A percentile compares a stretch with the other conserved stretches of the same genome.
These are phyloP conservation scores for Sphaerostilbella broomeana DNA, from an alignment of 2,329 filamentous ascomycete genomes.

Conservation along the genomic window DNA sequence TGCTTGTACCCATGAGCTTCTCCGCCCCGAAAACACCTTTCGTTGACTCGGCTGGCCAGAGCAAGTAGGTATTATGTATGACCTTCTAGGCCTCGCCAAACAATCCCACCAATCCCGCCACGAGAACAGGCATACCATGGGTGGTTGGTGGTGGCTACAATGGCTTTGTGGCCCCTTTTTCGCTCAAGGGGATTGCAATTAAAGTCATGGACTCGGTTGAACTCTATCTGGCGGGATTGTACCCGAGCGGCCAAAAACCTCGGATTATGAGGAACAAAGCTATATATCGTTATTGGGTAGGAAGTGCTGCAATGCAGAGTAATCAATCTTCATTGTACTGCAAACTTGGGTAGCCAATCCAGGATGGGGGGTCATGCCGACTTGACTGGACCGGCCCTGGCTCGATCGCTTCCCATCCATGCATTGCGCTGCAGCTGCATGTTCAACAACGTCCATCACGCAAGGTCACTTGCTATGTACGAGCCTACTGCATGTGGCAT, in stretches of 20 bases:
- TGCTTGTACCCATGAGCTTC: conserved; percentile 3
- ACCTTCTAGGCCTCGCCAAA: conserved; percentile 1
- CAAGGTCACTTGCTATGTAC: no score
- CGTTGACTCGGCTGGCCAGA: conserved; percentile 5
- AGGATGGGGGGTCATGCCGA: not conserved
- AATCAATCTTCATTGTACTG: not conserved
- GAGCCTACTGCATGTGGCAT: conserved; percentile 1
- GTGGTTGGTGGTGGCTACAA: not conserved
- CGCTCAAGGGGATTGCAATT: no score
- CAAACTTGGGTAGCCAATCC: not conserved
- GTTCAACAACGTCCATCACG: not conserved
- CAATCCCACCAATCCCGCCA: conserved; percentile 3
- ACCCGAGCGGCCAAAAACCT: no score
- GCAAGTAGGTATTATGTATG: not conserved
- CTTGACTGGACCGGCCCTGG: not conserved
- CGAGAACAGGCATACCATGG: no score
- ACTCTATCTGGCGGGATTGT: no score
- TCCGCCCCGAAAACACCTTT: no score
- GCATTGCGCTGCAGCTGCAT: conserved; percentile 5
- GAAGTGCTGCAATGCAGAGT: not conserved
- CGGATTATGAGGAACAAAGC: no score
- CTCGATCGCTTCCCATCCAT: no score
- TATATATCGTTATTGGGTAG: no score
- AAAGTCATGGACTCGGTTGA: no score
- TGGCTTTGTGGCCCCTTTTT: not conserved